Conservation (phyloP, 306 rosid species). For the Macrotyloma uniflorum region DNA sequence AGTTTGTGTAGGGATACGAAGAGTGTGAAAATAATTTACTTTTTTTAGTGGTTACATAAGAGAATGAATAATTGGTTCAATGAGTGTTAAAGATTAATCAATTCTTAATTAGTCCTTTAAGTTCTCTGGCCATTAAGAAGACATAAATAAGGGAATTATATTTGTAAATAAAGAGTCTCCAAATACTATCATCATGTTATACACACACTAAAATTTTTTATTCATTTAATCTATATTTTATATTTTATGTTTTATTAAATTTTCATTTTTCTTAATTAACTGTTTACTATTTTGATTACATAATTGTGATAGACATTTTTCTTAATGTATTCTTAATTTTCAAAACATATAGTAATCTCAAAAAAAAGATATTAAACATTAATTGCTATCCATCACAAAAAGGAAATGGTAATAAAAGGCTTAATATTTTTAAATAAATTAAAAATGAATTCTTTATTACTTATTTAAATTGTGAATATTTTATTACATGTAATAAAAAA, state of each 20-base stretch:
- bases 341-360: not conserved
- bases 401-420: not conserved
- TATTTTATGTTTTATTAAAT: not conserved
- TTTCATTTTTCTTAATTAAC: not conserved
- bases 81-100: not conserved
- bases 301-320: not conserved
- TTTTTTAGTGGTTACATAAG: not conserved
- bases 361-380: not conserved
- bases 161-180: not conserved
- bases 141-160: not conserved
- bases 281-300: not conserved
- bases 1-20: not conserved
- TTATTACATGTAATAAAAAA: not conserved
- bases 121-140: not conserved
- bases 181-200: no score
- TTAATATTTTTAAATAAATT: not conserved
- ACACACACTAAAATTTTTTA: no score
- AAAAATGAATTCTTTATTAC: not conserved
- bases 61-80: not conserved
- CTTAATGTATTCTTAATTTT: no score
- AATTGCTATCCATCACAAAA: not conserved
- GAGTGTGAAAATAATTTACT: not conserved
- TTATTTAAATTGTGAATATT: not conserved
- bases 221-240: not conserved
- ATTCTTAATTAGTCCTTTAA: not conserved